Evolutionary conservation across 176 grass and related monocot genomes (phyloP), one percentile per base, ranked within the genome.

Genomic region (Triticum urartu): DNA sequence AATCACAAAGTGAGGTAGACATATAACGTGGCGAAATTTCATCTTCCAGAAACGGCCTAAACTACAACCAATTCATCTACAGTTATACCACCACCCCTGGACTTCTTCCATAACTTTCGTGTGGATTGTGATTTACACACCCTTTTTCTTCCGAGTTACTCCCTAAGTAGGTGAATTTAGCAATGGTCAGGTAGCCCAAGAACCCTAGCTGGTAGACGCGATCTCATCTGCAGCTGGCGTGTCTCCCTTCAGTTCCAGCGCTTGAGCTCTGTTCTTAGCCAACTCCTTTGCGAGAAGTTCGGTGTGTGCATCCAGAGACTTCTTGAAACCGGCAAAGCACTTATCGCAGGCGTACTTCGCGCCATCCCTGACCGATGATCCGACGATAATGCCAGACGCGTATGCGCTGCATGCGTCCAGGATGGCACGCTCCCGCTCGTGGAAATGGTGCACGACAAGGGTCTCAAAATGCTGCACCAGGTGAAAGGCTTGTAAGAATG

Each of bases 381-480:
- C 93, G 40, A 93, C 89, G 14, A 89, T 18, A 65, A 43, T 28
- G 17, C 93, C 93, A 22, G 85, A 80, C 30, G 87, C 64, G 84
- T 93, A 95, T 75, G 84, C 78, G 15, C 33, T 70, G 21, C 87
- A 95, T 4, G 91, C 72, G 5, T 87, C 63, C 15, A 92, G 87
- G 69, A 95, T 91, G 32, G 10, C 70, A 26, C 1, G 26, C 62
- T 86, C 86, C 30, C 80, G 74, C 13, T 80, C 69, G 5, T 33
- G 35, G 79, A 95, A 95, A 80, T 95, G 93, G 6, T 17, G 18
- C 0, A 38, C 21, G 7, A 91, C 89, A 45, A 93, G 87, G 66
- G 61, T 78, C 77, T 84, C 84, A 87, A 95, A 95, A 81, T 95
- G 84, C 93, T 95, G 81, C 77, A 87, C 38, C 24, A 61, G 35